These are phyloP conservation scores for Dalbergia oliveri DNA, from an alignment of 306 rosid species.

Conservation along the genomic window DNA sequence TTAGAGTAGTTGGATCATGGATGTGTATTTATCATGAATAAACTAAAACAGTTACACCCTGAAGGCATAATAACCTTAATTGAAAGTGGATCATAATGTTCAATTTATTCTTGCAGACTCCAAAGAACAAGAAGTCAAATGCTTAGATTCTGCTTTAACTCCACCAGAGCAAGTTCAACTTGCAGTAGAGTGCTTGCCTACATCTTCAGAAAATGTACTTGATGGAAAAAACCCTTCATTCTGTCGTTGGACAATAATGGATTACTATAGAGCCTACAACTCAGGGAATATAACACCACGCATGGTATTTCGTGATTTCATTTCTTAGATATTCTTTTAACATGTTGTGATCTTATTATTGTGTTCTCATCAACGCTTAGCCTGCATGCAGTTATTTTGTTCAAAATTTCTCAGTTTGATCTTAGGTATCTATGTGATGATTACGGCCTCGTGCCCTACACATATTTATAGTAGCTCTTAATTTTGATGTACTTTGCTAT, in stretches of 20 bases:
- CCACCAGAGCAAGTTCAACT: conserved; percentile 70
- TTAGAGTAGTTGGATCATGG: neutral
- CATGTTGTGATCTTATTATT: conserved; percentile 8
- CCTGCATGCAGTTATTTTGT: conserved; percentile 13
- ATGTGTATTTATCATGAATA: conserved; percentile 12
- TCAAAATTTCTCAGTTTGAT: conserved; percentile 27
- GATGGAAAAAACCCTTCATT: conserved; percentile 50
- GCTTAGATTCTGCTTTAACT: conserved; percentile 57
- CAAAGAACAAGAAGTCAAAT: conserved; percentile 65
- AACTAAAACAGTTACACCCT: neutral
- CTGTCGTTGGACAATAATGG: conserved; percentile 77
- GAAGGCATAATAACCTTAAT: neutral
- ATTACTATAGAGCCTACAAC: conserved; percentile 74
- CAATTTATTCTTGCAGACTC: conserved; percentile 56
- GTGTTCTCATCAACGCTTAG: conserved; percentile 7
- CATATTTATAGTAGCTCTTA: neutral
- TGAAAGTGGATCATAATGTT: conserved; percentile 16
- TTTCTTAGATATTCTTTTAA: conserved; percentile 8
- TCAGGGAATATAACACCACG: conserved; percentile 71
- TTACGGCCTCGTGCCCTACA: neutral
- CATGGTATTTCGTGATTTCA: conserved; percentile 62
- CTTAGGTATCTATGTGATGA: neutral
- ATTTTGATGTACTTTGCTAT: neutral
- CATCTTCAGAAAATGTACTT: conserved; percentile 36
- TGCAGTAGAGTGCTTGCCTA: conserved; percentile 69